Percentiles rank a stretch among this genome's conserved stretches.
Conservation (phyloP, 2,329 filamentous ascomycete species). For the Exophiala sp. region DNA sequence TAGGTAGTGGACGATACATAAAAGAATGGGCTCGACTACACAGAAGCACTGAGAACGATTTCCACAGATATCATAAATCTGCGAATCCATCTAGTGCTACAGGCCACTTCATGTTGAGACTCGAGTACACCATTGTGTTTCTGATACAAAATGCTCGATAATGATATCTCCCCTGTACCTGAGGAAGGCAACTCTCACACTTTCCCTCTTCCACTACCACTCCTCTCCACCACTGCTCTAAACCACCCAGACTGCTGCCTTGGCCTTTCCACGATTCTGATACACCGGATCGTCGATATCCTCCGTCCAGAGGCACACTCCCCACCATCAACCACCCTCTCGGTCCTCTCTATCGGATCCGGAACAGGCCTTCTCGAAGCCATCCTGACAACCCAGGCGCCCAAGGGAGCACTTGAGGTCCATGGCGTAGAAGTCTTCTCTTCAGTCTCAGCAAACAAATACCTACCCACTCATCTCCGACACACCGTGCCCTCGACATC, state of each 20-base stretch:
- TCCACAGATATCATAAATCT: no score
- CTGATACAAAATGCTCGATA: no score
- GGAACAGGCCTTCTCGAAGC: constrained; percentile 52
- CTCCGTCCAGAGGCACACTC: not conserved
- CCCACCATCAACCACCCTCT: not conserved
- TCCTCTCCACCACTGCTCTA: not conserved
- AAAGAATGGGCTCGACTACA: no score
- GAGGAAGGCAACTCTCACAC: no score
- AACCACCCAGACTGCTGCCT: constrained; percentile 6
- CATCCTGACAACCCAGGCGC: constrained; percentile 33
- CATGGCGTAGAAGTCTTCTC: constrained; percentile 49
- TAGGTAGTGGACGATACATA: no score
- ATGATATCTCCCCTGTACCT: no score
- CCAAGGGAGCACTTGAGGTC: constrained; percentile 31
- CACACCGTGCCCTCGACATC: constrained; percentile 45
- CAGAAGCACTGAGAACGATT: no score
- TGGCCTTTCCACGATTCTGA: not conserved
- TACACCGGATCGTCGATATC: not conserved
- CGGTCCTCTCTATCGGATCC: constrained; percentile 47
- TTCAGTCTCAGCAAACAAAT: constrained; percentile 38
- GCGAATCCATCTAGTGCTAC: no score
- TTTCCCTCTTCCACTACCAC: not conserved
- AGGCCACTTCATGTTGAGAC: no score
- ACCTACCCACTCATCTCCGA: constrained; percentile 42
- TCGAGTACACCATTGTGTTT: no score